These are phyloP conservation scores for Symbiodinium pilosum DNA, from an alignment of 73 alveolate genomes.

Conservation along the genomic window DNA sequence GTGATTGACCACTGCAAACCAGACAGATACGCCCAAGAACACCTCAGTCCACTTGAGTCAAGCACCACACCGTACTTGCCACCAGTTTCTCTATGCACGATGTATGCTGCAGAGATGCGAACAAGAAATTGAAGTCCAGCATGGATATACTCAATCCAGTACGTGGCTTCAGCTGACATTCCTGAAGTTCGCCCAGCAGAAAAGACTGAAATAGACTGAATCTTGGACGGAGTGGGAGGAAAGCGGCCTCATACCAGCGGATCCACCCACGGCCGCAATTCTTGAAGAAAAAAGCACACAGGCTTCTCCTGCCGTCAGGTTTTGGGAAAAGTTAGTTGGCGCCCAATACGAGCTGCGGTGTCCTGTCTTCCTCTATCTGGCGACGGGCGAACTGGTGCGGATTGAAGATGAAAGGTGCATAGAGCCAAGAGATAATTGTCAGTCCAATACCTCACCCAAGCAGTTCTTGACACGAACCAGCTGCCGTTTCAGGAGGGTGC, in stretches of 20 bases:
- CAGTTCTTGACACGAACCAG: background rate
- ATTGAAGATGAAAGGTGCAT: conserved; percentile 86
- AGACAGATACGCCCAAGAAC: conserved; percentile 79
- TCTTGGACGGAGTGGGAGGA: too few species aligned
- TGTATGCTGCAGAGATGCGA: too few species aligned
- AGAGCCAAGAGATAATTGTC: conserved; percentile 75
- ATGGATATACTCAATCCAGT: conserved; percentile 49
- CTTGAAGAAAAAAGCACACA: background rate
- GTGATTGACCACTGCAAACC: conserved; percentile 91
- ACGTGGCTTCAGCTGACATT: conserved; percentile 83
- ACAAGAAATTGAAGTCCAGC: conserved; percentile 71
- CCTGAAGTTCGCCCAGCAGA: background rate
- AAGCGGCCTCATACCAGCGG: conserved; percentile 75
- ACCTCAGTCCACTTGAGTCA: too few species aligned
- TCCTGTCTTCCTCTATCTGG: conserved; percentile 87
- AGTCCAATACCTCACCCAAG: conserved; percentile 22
- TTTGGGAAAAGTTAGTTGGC: background rate
- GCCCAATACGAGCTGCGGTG: background rate
- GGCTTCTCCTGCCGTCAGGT: background rate
- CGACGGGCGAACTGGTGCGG: conserved; percentile 91
- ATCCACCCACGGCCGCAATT: conserved; percentile 91
- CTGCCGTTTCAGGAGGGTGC: too few species aligned
- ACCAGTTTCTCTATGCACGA: too few species aligned
- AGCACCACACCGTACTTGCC: too few species aligned
- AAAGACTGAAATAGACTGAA: too few species aligned